Conservation (phyloP, 768 basidiomycete species). For the Dendrothele bispora region DNA sequence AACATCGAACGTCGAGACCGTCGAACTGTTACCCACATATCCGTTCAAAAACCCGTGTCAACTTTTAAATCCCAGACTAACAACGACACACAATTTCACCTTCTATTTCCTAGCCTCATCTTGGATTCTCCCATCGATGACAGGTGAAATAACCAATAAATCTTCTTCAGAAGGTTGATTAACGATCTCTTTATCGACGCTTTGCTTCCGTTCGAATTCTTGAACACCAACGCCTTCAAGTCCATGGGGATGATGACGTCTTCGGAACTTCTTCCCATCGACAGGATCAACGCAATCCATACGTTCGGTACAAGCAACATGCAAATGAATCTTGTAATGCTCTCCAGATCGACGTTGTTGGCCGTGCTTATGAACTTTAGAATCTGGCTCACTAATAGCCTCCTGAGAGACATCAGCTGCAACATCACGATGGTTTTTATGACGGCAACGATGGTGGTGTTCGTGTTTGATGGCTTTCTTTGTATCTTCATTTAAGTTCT, state of each 20-base stretch:
- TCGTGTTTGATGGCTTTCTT: conserved; percentile 46
- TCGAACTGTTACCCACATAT: too few species aligned
- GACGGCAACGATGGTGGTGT: conserved; percentile 33
- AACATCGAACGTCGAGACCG: too few species aligned
- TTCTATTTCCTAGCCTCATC: conserved; percentile 49
- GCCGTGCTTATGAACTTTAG: too few species aligned
- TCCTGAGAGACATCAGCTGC: conserved; percentile 37
- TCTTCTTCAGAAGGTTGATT: too few species aligned
- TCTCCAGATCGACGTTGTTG: conserved; percentile 42
- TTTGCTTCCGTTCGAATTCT: background rate
- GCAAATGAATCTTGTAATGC: conserved; percentile 61
- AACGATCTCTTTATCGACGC: too few species aligned
- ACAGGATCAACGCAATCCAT: conserved; percentile 79
- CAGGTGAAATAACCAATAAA: conserved; percentile 58
- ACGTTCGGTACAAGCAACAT: conserved; percentile 64
- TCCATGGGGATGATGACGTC: too few species aligned
- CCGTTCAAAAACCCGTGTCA: too few species aligned
- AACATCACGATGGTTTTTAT: too few species aligned
- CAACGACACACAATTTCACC: too few species aligned
- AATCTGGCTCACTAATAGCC: too few species aligned
- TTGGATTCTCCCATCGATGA: conserved; percentile 63
- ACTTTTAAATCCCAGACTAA: too few species aligned
- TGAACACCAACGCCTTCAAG: too few species aligned
- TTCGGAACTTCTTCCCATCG: conserved; percentile 53
- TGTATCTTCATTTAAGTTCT: conserved; percentile 45